Conservation (phyloP, 257 asterid species). For the Solanum acaule region DNA sequence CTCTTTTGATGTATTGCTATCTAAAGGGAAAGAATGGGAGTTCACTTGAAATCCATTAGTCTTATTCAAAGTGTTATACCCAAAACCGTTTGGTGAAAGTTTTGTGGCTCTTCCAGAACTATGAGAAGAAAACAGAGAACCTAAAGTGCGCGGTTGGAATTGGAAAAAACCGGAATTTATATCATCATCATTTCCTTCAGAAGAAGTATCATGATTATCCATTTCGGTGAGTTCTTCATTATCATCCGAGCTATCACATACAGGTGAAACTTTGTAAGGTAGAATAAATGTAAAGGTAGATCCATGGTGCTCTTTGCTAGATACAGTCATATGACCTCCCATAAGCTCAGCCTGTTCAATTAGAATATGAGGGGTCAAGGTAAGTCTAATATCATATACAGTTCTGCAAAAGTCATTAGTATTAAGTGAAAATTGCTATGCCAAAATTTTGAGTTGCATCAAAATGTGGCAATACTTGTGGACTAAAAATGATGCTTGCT, state of each 20-base stretch:
- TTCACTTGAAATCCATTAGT: constrained; percentile 26
- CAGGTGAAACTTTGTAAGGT: constrained; percentile 61
- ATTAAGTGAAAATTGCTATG: not conserved
- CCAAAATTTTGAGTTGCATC: not conserved
- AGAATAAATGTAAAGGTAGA: constrained; percentile 73
- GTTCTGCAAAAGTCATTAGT: not conserved
- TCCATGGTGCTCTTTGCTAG: constrained; percentile 60
- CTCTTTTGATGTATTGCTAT: constrained; percentile 29
- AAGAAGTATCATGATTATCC: constrained; percentile 28
- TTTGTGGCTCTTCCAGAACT: constrained; percentile 36
- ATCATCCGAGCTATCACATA: constrained; percentile 55
- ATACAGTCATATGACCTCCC: constrained; percentile 81
- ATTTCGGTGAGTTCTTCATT: constrained; percentile 57
- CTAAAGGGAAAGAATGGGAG: constrained; percentile 18
- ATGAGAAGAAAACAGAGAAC: constrained; percentile 50
- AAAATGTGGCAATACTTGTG: not conserved
- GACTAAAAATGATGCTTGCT: not conserved
- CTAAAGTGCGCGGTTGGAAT: constrained; percentile 69
- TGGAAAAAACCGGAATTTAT: constrained; percentile 46
- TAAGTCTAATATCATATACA: not conserved
- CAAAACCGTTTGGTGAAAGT: constrained; percentile 22
- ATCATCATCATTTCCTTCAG: constrained; percentile 54
- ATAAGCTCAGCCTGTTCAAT: constrained; percentile 75
- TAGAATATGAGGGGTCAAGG: not conserved
- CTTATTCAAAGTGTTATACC: constrained; percentile 13